Percentiles rank a stretch among this genome's conserved stretches.
Conservation (phyloP, 331 rosid genomes). For the Malus hybrid region DNA sequence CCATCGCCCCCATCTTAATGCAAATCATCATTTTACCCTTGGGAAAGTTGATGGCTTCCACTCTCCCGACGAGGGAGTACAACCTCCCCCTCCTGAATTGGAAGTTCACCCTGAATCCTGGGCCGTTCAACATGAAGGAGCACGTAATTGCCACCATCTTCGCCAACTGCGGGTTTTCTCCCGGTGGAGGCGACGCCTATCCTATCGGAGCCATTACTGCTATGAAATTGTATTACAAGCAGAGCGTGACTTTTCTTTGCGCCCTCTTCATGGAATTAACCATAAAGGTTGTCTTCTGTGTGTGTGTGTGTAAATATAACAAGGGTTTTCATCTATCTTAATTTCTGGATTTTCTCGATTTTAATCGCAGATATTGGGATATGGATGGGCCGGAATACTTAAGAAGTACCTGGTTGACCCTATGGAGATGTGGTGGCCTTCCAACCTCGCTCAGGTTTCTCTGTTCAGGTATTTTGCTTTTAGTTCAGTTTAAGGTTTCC, state of each 20-base stretch:
- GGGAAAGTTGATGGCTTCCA: constrained; percentile 78
- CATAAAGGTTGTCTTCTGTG: constrained; percentile 47
- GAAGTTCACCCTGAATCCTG: constrained; percentile 61
- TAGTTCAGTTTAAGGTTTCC: background rate
- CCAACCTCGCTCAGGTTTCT: constrained; percentile 98
- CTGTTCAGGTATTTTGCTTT: constrained; percentile 63
- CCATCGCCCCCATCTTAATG: constrained; percentile 89
- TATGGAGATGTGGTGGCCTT: constrained; percentile 99
- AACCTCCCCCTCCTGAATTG: constrained; percentile 19
- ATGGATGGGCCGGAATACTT: constrained; percentile 99
- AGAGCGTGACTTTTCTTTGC: constrained; percentile 53
- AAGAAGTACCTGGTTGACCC: constrained; percentile 92
- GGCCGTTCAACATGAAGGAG: constrained; percentile 89
- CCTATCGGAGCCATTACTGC: constrained; percentile 90
- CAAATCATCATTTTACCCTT: constrained; percentile 74
- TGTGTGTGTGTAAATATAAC: too few species aligned
- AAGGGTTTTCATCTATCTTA: background rate
- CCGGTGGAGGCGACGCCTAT: constrained; percentile 95
- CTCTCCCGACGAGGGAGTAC: constrained; percentile 51
- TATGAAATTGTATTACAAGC: constrained; percentile 80
- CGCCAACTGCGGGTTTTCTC: constrained; percentile 78
- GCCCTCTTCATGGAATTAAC: constrained; percentile 70
- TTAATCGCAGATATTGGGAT: constrained; percentile 49
- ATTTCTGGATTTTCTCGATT: background rate
- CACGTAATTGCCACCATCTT: constrained; percentile 91